phyloP scores from a whole-genome alignment of 352 stramenopile genomes.

The Phytophthora cryptogea region DNA sequence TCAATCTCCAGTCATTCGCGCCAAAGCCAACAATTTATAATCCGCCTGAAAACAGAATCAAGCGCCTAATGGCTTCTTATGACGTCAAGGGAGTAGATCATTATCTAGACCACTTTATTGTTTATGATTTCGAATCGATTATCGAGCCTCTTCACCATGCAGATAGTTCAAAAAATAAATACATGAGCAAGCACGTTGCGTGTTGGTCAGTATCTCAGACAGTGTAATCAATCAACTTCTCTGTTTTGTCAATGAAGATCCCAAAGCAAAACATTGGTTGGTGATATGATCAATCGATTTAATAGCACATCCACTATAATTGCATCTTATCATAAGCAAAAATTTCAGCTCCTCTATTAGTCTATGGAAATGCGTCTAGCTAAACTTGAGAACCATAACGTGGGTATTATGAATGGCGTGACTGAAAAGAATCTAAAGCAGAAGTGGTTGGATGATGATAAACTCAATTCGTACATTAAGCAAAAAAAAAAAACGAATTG shows the following conservation, averaged over 20 bases:
- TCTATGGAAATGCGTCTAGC: too few relatives aligned
- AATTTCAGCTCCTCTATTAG: too few relatives aligned
- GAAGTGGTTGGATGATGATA: too few relatives aligned
- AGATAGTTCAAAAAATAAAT: background rate
- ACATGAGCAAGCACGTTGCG: slow-evolving; percentile 1
- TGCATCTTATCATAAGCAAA: too few relatives aligned
- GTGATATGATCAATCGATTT: slow-evolving; percentile 3
- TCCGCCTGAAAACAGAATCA: slow-evolving; percentile 3
- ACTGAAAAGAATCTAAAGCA: too few relatives aligned
- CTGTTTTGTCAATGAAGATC: slow-evolving; percentile 7
- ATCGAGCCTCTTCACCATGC: background rate
- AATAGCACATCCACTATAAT: too few relatives aligned
- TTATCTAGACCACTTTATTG: slow-evolving; percentile 30
- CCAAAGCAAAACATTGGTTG: background rate
- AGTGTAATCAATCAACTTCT: slow-evolving; percentile 2
- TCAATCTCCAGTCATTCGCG: slow-evolving; percentile 26
- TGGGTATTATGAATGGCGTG: too few relatives aligned
- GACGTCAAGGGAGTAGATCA: slow-evolving; percentile 9
- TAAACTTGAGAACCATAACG: too few relatives aligned
- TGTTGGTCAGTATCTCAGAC: background rate
- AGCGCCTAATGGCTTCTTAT: slow-evolving; percentile 4
- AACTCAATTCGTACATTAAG: too few relatives aligned
- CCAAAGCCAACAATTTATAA: slow-evolving; percentile 7
- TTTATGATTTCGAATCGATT: slow-evolving; percentile 15
- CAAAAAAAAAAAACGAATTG: too few relatives aligned